Percentiles rank a stretch among this genome's conserved stretches.
Conservation (phyloP, 495 filamentous ascomycete genomes). For the Rhypophila decipiens region DNA sequence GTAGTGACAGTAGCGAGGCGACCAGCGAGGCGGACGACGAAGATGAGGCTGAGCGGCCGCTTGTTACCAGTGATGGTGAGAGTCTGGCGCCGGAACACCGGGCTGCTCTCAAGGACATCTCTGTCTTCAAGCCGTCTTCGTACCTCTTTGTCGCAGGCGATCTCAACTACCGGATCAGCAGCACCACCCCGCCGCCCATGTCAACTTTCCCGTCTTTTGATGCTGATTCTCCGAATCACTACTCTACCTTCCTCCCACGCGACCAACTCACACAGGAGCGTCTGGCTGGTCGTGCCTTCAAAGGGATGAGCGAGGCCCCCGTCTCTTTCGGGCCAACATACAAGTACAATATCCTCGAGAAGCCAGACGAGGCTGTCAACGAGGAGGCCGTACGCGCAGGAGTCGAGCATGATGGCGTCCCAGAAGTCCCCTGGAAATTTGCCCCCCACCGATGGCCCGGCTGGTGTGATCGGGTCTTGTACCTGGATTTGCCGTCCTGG, state of each 20-base stretch:
- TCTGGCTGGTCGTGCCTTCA: slow-evolving; percentile 56
- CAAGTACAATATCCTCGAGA: slow-evolving; percentile 51
- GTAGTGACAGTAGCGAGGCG: slow-evolving; percentile 1
- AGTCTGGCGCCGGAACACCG: slow-evolving; percentile 5
- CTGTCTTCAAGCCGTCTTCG: slow-evolving; percentile 66
- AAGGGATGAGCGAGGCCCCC: slow-evolving; percentile 67
- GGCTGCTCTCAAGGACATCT: slow-evolving; percentile 28
- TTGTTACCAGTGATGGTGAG: neutral
- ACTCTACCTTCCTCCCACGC: slow-evolving; percentile 50
- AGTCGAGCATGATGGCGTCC: slow-evolving; percentile 8
- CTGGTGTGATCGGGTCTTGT: slow-evolving; percentile 92
- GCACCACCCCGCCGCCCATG: slow-evolving; percentile 46
- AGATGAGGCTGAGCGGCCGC: slow-evolving; percentile 8
- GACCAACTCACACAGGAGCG: slow-evolving; percentile 77
- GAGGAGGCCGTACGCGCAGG: slow-evolving; percentile 10
- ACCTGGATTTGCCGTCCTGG: slow-evolving; percentile 55
- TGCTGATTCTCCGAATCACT: slow-evolving; percentile 41
- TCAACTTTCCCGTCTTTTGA: slow-evolving; percentile 56
- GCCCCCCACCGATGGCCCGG: slow-evolving; percentile 76
- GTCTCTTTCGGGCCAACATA: slow-evolving; percentile 89
- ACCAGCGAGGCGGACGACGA: slow-evolving; percentile 24
- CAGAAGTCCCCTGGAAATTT: slow-evolving; percentile 61
- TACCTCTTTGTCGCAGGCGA: slow-evolving; percentile 85
- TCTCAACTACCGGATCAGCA: slow-evolving; percentile 84
- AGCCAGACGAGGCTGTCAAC: slow-evolving; percentile 14